These are phyloP conservation scores for Suhomyces faveliae DNA, from an alignment of 805 yeast species.

Conservation along the genomic window DNA sequence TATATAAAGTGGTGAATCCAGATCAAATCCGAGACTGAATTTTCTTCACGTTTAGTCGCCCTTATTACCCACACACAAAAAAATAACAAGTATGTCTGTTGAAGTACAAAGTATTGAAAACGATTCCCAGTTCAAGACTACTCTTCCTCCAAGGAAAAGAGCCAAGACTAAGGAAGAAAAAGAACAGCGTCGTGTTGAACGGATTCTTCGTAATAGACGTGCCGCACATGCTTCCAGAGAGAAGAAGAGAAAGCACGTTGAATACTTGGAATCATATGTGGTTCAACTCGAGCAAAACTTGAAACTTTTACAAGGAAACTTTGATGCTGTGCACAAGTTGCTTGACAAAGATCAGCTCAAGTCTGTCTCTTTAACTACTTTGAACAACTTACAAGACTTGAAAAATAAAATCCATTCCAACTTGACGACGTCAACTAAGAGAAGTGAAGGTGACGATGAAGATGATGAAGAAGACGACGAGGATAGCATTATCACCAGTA, in stretches of 20 bases:
- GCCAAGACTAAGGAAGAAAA: conserved; percentile 96
- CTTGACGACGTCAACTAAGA: conserved; percentile 14
- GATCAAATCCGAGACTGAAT: neutral
- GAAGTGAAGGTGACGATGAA: conserved; percentile 9
- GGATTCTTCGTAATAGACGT: conserved; percentile 88
- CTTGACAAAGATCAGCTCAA: conserved; percentile 12
- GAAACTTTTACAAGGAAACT: conserved; percentile 24
- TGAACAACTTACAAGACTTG: conserved; percentile 21
- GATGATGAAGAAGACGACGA: conserved; percentile 14
- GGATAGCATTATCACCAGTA: conserved; percentile 5
- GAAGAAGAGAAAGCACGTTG: conserved; percentile 90
- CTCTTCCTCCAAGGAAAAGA: conserved; percentile 91
- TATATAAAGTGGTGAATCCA: neutral
- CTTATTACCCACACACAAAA: neutral
- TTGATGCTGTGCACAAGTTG: conserved; percentile 15
- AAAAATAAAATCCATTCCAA: conserved; percentile 27
- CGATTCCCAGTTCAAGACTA: conserved; percentile 25
- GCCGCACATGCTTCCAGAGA: conserved; percentile 98
- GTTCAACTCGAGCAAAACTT: conserved; percentile 40
- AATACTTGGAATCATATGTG: conserved; percentile 68
- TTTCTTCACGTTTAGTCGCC: neutral
- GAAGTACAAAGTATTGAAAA: conserved; percentile 1
- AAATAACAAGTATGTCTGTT: conserved; percentile 1
- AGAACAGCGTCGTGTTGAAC: conserved; percentile 91
- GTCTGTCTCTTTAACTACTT: conserved; percentile 8